Conservation (phyloP, 2,329 filamentous ascomycete genomes). For the Penicillium verrucosum region DNA sequence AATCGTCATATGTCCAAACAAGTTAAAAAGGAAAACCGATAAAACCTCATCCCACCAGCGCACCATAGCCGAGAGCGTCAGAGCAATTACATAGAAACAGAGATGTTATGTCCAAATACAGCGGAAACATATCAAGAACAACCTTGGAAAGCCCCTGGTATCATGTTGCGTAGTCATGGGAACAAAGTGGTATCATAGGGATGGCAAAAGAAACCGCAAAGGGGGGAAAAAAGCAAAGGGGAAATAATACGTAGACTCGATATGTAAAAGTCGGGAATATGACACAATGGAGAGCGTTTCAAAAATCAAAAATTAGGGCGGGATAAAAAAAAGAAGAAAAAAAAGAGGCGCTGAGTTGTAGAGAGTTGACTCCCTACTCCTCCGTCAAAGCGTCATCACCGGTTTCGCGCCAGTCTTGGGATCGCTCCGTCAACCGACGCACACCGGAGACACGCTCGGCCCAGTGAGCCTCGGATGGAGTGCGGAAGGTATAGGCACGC, state of each 20-base stretch:
- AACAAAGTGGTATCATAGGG: constrained; percentile 44
- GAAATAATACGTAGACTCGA: not conserved
- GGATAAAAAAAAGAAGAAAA: no score
- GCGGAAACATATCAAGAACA: constrained; percentile 22
- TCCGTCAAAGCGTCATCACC: constrained; percentile 68
- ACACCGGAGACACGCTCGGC: constrained; percentile 77
- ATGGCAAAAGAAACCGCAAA: constrained; percentile 11
- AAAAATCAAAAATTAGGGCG: not conserved
- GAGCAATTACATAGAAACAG: constrained; percentile 22
- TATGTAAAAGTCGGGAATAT: constrained; percentile 6
- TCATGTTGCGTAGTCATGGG: constrained; percentile 36
- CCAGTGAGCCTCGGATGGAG: constrained; percentile 85
- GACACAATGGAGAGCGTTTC: not conserved
- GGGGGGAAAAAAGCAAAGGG: constrained; percentile 3
- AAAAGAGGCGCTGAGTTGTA: not conserved
- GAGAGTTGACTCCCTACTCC: constrained; percentile 35
- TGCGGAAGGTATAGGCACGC: constrained; percentile 88
- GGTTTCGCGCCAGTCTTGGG: constrained; percentile 87
- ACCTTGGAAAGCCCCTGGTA: constrained; percentile 26
- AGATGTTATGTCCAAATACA: constrained; percentile 17
- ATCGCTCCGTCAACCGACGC: constrained; percentile 74
- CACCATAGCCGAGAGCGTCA: constrained; percentile 18
- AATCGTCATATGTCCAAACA: constrained; percentile 14
- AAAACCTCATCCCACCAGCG: constrained; percentile 5
- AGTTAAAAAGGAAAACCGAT: not conserved